Conservation (phyloP, 257 asterid species). For the Ajuga chamaepitys region DNA sequence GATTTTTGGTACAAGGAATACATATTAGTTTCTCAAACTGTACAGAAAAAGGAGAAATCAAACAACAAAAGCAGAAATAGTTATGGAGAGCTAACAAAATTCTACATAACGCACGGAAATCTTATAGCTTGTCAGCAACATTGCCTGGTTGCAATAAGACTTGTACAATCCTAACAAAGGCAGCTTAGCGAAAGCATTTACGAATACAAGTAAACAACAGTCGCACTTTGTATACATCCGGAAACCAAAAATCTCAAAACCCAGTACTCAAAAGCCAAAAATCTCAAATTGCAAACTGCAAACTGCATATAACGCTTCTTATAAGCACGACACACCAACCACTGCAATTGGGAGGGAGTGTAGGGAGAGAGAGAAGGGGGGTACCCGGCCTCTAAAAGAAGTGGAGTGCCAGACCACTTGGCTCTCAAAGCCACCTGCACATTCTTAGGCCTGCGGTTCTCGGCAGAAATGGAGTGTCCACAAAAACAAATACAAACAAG, state of each 20-base stretch:
- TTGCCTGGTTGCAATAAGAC: background rate
- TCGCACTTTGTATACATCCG: background rate
- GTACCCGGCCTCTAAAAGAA: constrained; percentile 95
- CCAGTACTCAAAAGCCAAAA: background rate
- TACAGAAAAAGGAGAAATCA: background rate
- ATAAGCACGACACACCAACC: background rate
- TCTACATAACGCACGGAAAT: background rate
- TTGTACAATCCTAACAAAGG: background rate
- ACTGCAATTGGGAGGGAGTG: background rate
- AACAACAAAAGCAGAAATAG: background rate
- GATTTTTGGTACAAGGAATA: background rate
- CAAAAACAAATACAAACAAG: constrained; percentile 27
- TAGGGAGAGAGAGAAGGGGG: background rate
- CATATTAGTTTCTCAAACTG: background rate
- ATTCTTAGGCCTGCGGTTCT: constrained; percentile 70
- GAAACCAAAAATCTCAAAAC: constrained; percentile 3
- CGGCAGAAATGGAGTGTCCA: constrained; percentile 40
- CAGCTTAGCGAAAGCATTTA: background rate
- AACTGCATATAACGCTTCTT: background rate
- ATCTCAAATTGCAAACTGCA: constrained; percentile 1
- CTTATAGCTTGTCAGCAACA: background rate
- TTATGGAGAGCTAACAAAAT: background rate
- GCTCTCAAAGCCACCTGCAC: constrained; percentile 97
- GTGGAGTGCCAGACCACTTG: constrained; percentile 94
- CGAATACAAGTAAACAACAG: background rate